Percentiles rank a stretch among this genome's conserved stretches.
Conservation (phyloP, 1,284 basidiomycete genomes). For the Ustilago curta region DNA sequence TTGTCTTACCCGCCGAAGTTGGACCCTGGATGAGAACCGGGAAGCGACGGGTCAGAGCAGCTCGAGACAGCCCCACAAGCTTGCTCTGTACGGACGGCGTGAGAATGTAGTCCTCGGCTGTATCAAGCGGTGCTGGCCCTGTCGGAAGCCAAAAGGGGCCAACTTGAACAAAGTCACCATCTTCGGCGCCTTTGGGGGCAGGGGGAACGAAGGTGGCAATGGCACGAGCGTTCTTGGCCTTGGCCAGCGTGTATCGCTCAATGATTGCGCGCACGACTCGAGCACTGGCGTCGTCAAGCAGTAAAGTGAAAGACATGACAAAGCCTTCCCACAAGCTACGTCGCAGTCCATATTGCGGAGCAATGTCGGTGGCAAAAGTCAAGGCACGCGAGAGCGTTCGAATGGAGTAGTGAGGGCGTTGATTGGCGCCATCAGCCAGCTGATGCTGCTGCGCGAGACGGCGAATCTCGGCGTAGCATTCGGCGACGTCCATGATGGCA, state of each 20-base stretch:
- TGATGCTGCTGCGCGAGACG: conserved; percentile 81
- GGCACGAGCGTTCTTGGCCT: conserved; percentile 78
- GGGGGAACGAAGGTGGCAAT: conserved; percentile 59
- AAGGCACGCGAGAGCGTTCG: conserved; percentile 92
- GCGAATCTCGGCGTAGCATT: conserved; percentile 89
- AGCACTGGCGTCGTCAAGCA: conserved; percentile 82
- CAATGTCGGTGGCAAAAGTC: conserved; percentile 87
- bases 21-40: conserved; percentile 98
- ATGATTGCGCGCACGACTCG: conserved; percentile 78
- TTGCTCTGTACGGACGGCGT: conserved; percentile 97
- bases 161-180: conserved; percentile 75
- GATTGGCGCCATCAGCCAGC: conserved; percentile 93
- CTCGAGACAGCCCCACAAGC: conserved; percentile 89
- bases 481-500: conserved; percentile 89
- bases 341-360: conserved; percentile 79
- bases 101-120: conserved; percentile 84
- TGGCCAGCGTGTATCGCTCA: conserved; percentile 82
- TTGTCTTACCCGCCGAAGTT: conserved; percentile 97
- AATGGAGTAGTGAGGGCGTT: conserved; percentile 97
- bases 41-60: conserved; percentile 87
- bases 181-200: conserved; percentile 39
- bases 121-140: conserved; percentile 75
- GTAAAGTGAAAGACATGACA: conserved; percentile 97
- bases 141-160: conserved; percentile 91
- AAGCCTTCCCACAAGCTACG: conserved; percentile 95